Percentiles rank a stretch among this genome's conserved stretches.
phyloP scores from a whole-genome alignment of 78 protist genomes.

The Chrysochromulina parva region DNA sequence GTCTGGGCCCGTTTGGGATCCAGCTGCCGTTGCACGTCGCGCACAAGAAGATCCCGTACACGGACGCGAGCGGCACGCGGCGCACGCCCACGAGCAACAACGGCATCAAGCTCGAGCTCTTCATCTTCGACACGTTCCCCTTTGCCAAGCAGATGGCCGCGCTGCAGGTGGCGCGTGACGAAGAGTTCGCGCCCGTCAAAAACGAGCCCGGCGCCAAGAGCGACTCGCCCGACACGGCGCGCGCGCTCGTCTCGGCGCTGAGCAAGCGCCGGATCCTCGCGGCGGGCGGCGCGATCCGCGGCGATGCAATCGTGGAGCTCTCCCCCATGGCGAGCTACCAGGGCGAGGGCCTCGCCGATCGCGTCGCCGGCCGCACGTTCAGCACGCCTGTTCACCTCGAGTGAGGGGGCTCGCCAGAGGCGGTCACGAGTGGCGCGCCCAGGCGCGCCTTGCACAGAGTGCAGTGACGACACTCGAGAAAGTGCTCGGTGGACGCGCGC shows the following conservation, averaged over 20 bases:
- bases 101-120: constrained; percentile 57
- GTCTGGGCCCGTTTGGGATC: no score
- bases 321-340: background rate
- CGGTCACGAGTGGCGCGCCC: no score
- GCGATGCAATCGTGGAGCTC: background rate
- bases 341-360: constrained; percentile 1
- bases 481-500: no score
- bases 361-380: background rate
- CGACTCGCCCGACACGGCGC: background rate
- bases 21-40: constrained; percentile 47
- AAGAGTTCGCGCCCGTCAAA: constrained; percentile 54
- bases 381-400: background rate
- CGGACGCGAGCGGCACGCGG: background rate
- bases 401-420: no score
- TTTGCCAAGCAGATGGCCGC: background rate
- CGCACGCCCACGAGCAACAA: background rate
- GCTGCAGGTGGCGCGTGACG: constrained; percentile 13
- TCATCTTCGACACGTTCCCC: constrained; percentile 52
- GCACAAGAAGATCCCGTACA: constrained; percentile 32
- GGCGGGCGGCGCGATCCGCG: background rate
- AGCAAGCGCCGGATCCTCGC: no score
- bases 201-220: constrained; percentile 37
- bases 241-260: background rate
- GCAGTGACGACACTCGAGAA: no score
- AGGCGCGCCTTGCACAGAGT: no score